These are phyloP conservation scores for Nymphaea colorata DNA, from an alignment of 164 flowering plant species.

Conservation along the genomic window DNA sequence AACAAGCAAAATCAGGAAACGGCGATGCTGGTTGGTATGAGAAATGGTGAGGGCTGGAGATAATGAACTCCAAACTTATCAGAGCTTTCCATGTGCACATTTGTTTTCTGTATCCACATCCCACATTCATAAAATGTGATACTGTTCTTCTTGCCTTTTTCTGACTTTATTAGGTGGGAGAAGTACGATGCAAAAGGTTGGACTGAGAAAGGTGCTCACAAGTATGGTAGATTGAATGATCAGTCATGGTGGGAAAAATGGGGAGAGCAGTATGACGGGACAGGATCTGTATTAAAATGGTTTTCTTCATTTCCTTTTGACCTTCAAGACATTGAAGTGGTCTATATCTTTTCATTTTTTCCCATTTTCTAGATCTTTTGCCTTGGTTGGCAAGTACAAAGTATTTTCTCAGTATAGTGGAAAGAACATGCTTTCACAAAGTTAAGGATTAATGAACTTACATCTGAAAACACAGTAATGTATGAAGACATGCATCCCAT, in stretches of 20 bases:
- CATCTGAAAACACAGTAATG: no score
- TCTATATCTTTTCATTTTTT: no score
- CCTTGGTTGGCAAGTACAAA: no score
- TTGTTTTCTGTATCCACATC: not conserved
- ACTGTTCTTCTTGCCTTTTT: not conserved
- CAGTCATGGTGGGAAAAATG: slow-evolving; percentile 99
- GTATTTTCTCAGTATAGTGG: no score
- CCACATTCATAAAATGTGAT: not conserved
- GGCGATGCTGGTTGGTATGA: slow-evolving; percentile 98
- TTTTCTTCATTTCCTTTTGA: slow-evolving; percentile 10
- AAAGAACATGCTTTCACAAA: no score
- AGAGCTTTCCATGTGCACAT: not conserved
- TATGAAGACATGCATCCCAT: no score
- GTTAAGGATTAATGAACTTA: no score
- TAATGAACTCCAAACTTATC: not conserved
- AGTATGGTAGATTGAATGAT: slow-evolving; percentile 88
- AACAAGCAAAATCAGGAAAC: slow-evolving; percentile 93
- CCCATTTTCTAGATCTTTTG: no score
- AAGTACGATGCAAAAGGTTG: slow-evolving; percentile 96
- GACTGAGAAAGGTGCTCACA: slow-evolving; percentile 98
- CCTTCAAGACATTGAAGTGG: no score
- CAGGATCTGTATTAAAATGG: slow-evolving; percentile 96
- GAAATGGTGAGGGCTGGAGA: slow-evolving; percentile 55
- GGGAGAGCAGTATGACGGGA: slow-evolving; percentile 98
- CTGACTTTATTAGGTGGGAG: slow-evolving; percentile 65